Base-by-base conservation (phyloP, 176 grass and related monocot genomes). In the Zizania latifolia region DNA sequence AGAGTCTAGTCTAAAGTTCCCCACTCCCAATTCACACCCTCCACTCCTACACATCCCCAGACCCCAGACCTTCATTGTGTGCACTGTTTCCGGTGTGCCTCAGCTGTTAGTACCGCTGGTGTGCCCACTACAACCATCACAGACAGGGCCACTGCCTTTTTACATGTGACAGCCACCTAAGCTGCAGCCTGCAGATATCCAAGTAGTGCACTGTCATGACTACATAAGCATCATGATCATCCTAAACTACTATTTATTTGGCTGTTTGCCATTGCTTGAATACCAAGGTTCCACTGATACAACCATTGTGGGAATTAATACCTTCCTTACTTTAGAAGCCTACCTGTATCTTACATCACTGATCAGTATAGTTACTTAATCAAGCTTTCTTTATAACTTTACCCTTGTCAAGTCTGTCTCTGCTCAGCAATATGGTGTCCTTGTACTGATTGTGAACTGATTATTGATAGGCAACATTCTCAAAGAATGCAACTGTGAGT, bases 401-500 rank as follows among this genome's bases (percentile, higher is more conserved):
- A 23, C 4, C 6, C 7, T 40, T 10, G 48, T 53, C 2, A 26
- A 58, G 1, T 32, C 40, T 8, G n/a, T 62, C 27, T 65, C 7
- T 72, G 16, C 39, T 48, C 21, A 19, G 38, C 7, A 67, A 21
- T 40, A 2, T 1, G 53, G 0, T 56, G 51, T 54, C 19, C 64
- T 10, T 33, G 2, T 56, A 30, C 27, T 79, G 36, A n/a, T 39
- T 0, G 32, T 28, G 38, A 60, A 34, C 3, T 78, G 46, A 86
- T 41, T 68, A 24, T 73, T 71, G 74, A 51, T 85, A 97, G 94
- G 94, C 86, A 17, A 65, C 89, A 45, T 81, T 97, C 65, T 72
- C 88, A 26, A 97, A 88, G 65, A 91, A 87, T 53, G 91, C 86
- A 35, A 97, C 94, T 0, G 86, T 97, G 17, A 85, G 90, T 93